Evolutionary conservation across 352 stramenopile genomes (phyloP), one percentile per base, ranked within the genome.

Genomic region (Pythium scleroteichum): DNA sequence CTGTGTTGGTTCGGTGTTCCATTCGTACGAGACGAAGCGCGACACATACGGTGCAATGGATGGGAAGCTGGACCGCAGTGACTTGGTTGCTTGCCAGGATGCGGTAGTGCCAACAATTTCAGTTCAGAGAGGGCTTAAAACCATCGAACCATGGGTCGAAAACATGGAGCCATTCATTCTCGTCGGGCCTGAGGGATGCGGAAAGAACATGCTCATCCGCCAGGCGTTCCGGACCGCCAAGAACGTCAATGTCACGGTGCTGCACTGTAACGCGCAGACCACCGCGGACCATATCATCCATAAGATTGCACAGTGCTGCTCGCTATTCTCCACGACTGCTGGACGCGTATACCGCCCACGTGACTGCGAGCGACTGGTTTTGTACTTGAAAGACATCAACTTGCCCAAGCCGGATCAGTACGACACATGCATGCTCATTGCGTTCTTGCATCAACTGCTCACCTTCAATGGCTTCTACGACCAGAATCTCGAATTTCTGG

Each of bases 321-420:
- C 86, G 24, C 70, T 98, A 4, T 98, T 97, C 66, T 97, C 89
- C 8, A 97, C 94, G 0, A 90, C 73, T 8, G 76, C 85, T 0
- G 95, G 95, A 1, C 83, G 91, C 8, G 94, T 98, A 3, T 98
- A 98, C 48, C 88, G 95, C 0, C 95, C 95, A 10, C 82, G 93
- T 52, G 94, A 98, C 39, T 86, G 81, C 22, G 93, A 98, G 60
- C 75, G 89, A 6, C 78, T 98, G 0, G 92, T 99, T 26, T 72
- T 98, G 1, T 98, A 98, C 68, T 75, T 98, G 23, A 98, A 98
- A 68, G 94, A 98, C 58, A 98, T 98, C 64, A 98, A 98, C 61
- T 68, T 98, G 48, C 92, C 95, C 4, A 96, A 96, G 40, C 94
- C 94, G 0, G 95, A 98, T 59, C 82, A 94, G 68, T 98, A 98